Evolutionary conservation across 1,139 yeast genomes (phyloP).

Genomic region (Kazachstania sp.): DNA sequence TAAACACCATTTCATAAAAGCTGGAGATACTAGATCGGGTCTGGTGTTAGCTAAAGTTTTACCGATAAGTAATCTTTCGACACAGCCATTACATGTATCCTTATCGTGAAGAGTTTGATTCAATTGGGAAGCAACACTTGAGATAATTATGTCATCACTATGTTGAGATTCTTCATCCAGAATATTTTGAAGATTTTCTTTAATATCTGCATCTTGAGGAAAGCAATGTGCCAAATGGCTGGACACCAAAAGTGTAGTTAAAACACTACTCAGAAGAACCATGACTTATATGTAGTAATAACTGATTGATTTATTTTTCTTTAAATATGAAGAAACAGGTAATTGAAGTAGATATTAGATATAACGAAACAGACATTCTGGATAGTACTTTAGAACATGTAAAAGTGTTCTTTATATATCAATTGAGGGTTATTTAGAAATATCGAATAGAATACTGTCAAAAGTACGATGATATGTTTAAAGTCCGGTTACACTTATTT

Average conservation of each 20-base stretch:
- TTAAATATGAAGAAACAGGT: too few relatives aligned
- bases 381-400: too few relatives aligned
- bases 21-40: not conserved
- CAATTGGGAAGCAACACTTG: not conserved
- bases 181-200: not conserved
- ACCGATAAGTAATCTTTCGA: not conserved
- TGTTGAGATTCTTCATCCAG: not conserved
- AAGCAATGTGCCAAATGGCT: not conserved
- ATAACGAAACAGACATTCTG: too few relatives aligned
- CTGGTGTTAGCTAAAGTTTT: not conserved
- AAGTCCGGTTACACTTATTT: too few relatives aligned
- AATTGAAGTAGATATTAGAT: too few relatives aligned
- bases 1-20: conserved; percentile 1
- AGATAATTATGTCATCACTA: not conserved
- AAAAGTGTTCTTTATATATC: too few relatives aligned
- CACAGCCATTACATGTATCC: not conserved
- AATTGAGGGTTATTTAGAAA: too few relatives aligned
- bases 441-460: too few relatives aligned
- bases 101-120: not conserved
- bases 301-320: too few relatives aligned
- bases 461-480: too few relatives aligned
- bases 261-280: not conserved
- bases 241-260: not conserved
- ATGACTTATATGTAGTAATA: not conserved
- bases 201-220: not conserved